phyloP scores from a whole-genome alignment of 2,329 filamentous ascomycete species.

The Diplodia intermedia region DNA sequence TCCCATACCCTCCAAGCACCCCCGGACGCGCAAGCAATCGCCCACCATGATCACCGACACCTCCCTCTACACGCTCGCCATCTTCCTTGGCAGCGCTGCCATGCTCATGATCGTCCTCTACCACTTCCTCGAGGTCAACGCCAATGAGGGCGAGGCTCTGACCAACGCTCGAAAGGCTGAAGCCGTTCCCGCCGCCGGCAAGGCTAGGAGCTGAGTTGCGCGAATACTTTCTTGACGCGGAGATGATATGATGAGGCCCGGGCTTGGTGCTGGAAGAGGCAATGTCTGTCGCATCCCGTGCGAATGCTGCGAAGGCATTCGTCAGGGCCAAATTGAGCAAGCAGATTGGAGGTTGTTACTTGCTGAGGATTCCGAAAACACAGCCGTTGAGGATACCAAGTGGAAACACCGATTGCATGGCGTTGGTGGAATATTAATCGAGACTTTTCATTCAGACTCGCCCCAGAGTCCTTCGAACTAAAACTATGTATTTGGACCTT shows the following conservation, averaged over 20 bases:
- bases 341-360: background rate
- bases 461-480: background rate
- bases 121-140: constrained; percentile 95
- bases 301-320: background rate
- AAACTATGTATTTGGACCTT: constrained; percentile 1
- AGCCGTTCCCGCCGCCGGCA: constrained; percentile 40
- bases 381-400: constrained; percentile 25
- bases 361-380: background rate
- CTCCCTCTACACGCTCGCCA: constrained; percentile 87
- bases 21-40: constrained; percentile 24
- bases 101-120: constrained; percentile 95
- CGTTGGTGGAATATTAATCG: constrained; percentile 13
- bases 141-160: constrained; percentile 59
- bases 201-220: constrained; percentile 39
- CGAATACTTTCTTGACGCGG: background rate
- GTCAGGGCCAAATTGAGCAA: background rate
- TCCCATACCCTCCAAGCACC: background rate
- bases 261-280: background rate
- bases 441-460: background rate
- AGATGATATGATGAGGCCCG: background rate
- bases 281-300: background rate
- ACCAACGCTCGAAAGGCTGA: constrained; percentile 44
- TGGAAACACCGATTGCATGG: constrained; percentile 18
- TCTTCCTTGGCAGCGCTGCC: constrained; percentile 87
- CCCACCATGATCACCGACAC: constrained; percentile 89